These are phyloP conservation scores for Cladosporium cucumerinum DNA, from an alignment of 2,329 filamentous ascomycete genomes.

Conservation along the genomic window DNA sequence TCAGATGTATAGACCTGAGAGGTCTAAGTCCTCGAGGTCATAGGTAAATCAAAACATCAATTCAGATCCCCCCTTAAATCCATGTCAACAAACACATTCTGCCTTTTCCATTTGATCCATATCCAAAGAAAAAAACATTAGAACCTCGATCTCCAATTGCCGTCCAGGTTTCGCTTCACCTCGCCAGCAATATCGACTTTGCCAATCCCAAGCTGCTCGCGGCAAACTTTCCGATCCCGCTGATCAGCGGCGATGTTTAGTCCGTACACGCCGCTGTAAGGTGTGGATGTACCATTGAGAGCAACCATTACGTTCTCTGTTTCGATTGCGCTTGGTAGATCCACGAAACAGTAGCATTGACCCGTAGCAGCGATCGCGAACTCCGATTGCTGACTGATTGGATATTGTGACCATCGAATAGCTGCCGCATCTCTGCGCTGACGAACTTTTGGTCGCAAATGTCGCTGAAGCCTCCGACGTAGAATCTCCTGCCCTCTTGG, in stretches of 20 bases:
- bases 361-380: conserved; percentile 18
- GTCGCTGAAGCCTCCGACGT: conserved; percentile 47
- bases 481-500: conserved; percentile 44
- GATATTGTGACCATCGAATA: conserved; percentile 47
- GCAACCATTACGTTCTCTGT: conserved; percentile 24
- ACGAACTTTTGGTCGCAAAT: conserved; percentile 42
- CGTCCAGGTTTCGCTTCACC: not conserved
- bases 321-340: conserved; percentile 27
- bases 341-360: conserved; percentile 32
- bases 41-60: not conserved
- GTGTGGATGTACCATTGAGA: conserved; percentile 26
- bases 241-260: conserved; percentile 20
- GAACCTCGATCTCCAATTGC: conserved; percentile 1
- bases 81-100: not conserved
- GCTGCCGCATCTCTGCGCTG: conserved; percentile 41
- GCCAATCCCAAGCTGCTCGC: not conserved
- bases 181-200: not conserved
- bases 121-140: not conserved
- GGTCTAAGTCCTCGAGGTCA: not conserved
- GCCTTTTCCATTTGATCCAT: not conserved
- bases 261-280: conserved; percentile 23
- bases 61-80: not conserved
- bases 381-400: conserved; percentile 43
- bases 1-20: not conserved
- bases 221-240: conserved; percentile 2